Evolutionary conservation across 495 filamentous ascomycete species (phyloP), one percentile per base, ranked within the genome.

Genomic region (Neurospora sp.): DNA sequence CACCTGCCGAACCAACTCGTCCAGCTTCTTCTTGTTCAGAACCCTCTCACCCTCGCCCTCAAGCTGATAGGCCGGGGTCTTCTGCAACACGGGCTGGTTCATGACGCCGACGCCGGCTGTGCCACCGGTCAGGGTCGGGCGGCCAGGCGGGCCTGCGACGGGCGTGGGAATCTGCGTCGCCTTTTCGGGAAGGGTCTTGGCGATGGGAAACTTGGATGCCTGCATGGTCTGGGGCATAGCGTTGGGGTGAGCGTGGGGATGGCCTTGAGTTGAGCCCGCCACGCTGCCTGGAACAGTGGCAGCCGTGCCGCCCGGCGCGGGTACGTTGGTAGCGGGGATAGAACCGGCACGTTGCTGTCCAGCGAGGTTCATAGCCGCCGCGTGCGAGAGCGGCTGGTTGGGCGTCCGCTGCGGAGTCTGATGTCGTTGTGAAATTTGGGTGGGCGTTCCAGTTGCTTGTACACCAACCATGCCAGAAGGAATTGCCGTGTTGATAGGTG

Each of bases 11-110:
- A 98, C 94, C 38, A 99, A 86, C 78, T 97, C 94, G 80, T 99
- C 94, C 40, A 99, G 88, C 85, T 97, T 98, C 84, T 95, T 94
- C 89, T 97, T 97, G 82, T 90, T 94, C 19, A 98, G 85, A 3
- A 99, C 90, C 28, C 93, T 89, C 80, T 97, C 93, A 15, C 92
- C 94, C 76, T 96, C 93, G 39, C 92, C 93, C 78, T 98, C 95
- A 66, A 97, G 90, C 39, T 92, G 91, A 78, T 90, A 95, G 0
- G 89, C 85, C 0, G 94, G 94, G 73, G 91, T 89, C 77, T 94
- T 96, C 72, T 90, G 83, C 72, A 98, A 87, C 3, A 91, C 93
- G 2, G 96, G 95, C 77, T 97, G 94, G 37, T 90, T 88, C 88
- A 97, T 91, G 72, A 94, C 88, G 59, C 92, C 93, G 13, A 66